phyloP scores from a whole-genome alignment of 768 basidiomycete species.

The Calocybe cyanea region DNA sequence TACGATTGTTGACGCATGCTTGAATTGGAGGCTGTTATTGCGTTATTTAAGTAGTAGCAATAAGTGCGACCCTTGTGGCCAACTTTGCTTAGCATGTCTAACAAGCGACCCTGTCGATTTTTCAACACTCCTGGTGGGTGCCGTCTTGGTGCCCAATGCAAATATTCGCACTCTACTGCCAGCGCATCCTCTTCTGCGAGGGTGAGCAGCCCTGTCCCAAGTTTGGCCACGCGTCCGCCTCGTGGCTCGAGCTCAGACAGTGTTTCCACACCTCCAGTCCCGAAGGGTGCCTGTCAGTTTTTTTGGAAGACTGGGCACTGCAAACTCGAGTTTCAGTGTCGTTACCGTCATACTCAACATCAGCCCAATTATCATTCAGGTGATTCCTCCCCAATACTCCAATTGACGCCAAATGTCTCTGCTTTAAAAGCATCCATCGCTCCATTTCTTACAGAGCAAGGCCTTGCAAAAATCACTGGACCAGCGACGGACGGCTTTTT shows the following conservation, averaged over 20 bases:
- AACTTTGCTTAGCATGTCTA: no score
- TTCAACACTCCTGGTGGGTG: slow-evolving; percentile 43
- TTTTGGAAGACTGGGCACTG: slow-evolving; percentile 49
- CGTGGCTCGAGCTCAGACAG: slow-evolving; percentile 6
- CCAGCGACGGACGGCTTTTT: slow-evolving; percentile 42
- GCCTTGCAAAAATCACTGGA: slow-evolving; percentile 41
- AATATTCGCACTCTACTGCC: slow-evolving; percentile 27
- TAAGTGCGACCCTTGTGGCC: no score
- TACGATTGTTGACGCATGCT: no score
- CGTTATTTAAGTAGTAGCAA: no score
- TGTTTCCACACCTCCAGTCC: slow-evolving; percentile 14
- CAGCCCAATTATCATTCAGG: no score
- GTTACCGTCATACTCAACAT: slow-evolving; percentile 31
- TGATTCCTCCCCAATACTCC: neutral
- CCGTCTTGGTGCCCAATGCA: slow-evolving; percentile 37
- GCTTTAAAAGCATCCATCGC: slow-evolving; percentile 26
- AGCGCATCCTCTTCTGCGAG: slow-evolving; percentile 4
- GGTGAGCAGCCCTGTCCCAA: slow-evolving; percentile 7
- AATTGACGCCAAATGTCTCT: slow-evolving; percentile 5
- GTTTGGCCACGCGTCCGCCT: slow-evolving; percentile 2
- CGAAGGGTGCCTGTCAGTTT: slow-evolving; percentile 39
- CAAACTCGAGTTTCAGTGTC: slow-evolving; percentile 42
- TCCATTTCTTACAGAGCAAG: slow-evolving; percentile 41
- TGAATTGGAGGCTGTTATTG: no score
- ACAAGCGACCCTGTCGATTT: slow-evolving; percentile 34